phyloP scores from a whole-genome alignment of 2,329 filamentous ascomycete genomes.

The Fusarium miscanthi region DNA sequence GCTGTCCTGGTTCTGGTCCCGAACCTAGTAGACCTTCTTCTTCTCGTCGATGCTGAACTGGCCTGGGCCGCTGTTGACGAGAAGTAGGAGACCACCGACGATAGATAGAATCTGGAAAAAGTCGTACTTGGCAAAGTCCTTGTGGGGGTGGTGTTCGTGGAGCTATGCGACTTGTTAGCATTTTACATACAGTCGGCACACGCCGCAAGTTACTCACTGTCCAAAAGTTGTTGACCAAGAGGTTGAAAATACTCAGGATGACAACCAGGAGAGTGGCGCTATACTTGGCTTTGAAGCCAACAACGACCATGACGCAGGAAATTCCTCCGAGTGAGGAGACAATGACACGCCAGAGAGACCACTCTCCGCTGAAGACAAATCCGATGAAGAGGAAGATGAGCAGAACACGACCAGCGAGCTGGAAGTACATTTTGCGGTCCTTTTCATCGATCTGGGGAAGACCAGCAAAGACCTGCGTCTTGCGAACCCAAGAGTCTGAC shows the following conservation, averaged over 20 bases:
- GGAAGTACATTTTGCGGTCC: slow-evolving; percentile 99
- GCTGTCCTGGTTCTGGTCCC: neutral
- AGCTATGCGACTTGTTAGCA: slow-evolving; percentile 66
- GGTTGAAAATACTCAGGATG: slow-evolving; percentile 95
- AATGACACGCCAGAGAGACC: slow-evolving; percentile 87
- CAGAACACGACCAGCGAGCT: slow-evolving; percentile 93
- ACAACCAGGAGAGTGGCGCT: slow-evolving; percentile 95
- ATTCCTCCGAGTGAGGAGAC: slow-evolving; percentile 88
- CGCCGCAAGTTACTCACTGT: slow-evolving; percentile 72
- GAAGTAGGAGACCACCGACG: slow-evolving; percentile 92
- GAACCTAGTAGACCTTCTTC: slow-evolving; percentile 97
- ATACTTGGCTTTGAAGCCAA: slow-evolving; percentile 99
- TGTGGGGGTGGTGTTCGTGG: slow-evolving; percentile 97
- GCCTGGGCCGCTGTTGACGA: slow-evolving; percentile 98
- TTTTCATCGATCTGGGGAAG: slow-evolving; percentile 96
- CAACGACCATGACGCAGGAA: slow-evolving; percentile 97
- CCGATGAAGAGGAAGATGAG: slow-evolving; percentile 98
- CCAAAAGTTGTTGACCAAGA: slow-evolving; percentile 99
- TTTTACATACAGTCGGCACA: neutral
- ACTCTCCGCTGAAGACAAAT: slow-evolving; percentile 94
- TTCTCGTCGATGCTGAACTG: slow-evolving; percentile 99
- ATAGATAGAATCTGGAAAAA: slow-evolving; percentile 99
- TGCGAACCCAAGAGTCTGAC: slow-evolving; percentile 97
- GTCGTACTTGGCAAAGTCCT: slow-evolving; percentile 99
- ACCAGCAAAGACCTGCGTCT: slow-evolving; percentile 95